Percentiles rank a stretch among this genome's conserved stretches.
phyloP scores from a whole-genome alignment of 2,329 filamentous ascomycete genomes.

The Lachnellula hyalina region DNA sequence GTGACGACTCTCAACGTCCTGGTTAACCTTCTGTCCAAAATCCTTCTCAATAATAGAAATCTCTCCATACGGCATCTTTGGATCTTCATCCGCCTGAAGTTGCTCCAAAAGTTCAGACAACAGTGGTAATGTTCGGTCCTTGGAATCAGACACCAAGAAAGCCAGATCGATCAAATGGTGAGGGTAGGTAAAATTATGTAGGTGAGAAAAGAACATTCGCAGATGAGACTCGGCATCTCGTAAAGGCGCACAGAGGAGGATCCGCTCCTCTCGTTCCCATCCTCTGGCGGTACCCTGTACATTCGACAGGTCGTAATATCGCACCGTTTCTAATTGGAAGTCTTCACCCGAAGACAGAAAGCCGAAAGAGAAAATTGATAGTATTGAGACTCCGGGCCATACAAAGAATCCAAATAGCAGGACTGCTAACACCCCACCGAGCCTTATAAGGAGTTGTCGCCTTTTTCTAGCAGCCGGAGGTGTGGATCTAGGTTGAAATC shows the following conservation, averaged over 20 bases:
- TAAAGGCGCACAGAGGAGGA: conserved; percentile 88
- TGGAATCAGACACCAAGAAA: conserved; percentile 95
- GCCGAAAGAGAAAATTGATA: conserved; percentile 62
- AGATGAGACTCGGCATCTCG: conserved; percentile 89
- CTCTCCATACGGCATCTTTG: conserved; percentile 82
- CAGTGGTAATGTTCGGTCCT: conserved; percentile 77
- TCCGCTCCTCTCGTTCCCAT: conserved; percentile 94
- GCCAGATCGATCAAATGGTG: conserved; percentile 95
- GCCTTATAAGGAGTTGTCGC: conserved; percentile 64
- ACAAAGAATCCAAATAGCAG: conserved; percentile 67
- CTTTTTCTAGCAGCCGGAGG: conserved; percentile 66
- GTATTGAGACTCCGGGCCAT: conserved; percentile 60
- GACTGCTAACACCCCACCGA: conserved; percentile 54
- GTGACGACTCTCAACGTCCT: conserved; percentile 95
- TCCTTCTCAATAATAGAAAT: conserved; percentile 98
- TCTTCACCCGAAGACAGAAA: conserved; percentile 62
- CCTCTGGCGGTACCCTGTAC: conserved; percentile 87
- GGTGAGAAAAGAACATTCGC: conserved; percentile 97
- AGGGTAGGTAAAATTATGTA: conserved; percentile 94
- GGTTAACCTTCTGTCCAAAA: conserved; percentile 95
- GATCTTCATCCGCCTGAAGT: conserved; percentile 74
- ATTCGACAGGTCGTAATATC: conserved; percentile 92
- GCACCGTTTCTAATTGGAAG: conserved; percentile 84
- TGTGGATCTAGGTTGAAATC: conserved; percentile 80
- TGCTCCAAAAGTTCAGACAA: conserved; percentile 70